Base-by-base conservation (phyloP, 352 stramenopile genomes). In the Pseudoperonospora humuli region DNA sequence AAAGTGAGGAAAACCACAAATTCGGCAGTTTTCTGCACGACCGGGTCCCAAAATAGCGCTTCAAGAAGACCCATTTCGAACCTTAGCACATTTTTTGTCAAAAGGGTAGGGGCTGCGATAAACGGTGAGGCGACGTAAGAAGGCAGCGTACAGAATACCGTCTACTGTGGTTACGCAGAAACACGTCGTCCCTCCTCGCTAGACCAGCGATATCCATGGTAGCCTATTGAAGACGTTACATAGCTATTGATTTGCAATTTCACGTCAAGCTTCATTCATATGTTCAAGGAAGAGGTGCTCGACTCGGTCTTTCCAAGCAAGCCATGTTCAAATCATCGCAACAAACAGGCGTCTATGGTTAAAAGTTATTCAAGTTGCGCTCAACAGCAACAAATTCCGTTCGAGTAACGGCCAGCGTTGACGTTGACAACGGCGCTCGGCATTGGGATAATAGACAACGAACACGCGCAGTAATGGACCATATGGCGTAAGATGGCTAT, bases 91-190 rank as follows among this genome's bases (percentile, higher is more conserved):
- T 34, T 32, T 48, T 13, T 15, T 9, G 10, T 50, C 24, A 24
- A 35, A 23, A 8, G 18, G 5, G 27, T 13, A 50, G 20, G 10
- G 19, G 7, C 23, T 28, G 19, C 17, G 32, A 55, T 61, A 61
- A 61, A 61, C 39, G 52, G 52, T 18, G 35, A 29, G 52, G 46
- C 52, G 52, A 57, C 45, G 28, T 57, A 18, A 18, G 2, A 3
- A 32, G n/a, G 1, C 17, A 33, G 5, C 3, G 15, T 18, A 17
- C 1, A 8, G 31, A 10, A 1, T 38, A 4, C 0, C 2, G 4
- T 14, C 7, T 5, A 0, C 1, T 20, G 14, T n/a, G 31, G 5
- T 7, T 1, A 23, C n/a, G 11, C 2, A 10, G 11, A 39, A 43
- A 37, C 34, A 39, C 35, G 52, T 57, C 46, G 11, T 44, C 45